Base-by-base conservation (phyloP, 768 basidiomycete genomes). In the Suillus subaureus region DNA sequence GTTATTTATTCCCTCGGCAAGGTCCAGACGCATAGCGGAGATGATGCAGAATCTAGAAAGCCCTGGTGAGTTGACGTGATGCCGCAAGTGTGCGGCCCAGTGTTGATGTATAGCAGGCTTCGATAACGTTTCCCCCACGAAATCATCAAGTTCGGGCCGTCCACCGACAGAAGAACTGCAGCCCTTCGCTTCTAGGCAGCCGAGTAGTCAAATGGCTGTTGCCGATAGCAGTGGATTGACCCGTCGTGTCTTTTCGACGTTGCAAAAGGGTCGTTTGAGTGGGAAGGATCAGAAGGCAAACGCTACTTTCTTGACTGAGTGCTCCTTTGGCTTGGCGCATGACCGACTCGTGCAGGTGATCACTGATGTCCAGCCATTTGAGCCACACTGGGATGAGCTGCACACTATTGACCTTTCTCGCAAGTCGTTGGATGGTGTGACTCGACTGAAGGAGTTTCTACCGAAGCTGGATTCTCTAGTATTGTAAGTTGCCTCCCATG, bases 241-340 rank as follows among this genome's bases (percentile, higher is more conserved):
- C 56, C 79, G 81, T 28, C 79, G 83, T 18, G 72, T 78, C 5
- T 84, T 82, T 66, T 84, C 86, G 16, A 76, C 79, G 62, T 81
- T 83, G 26, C 81, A 79, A 45, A 79, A 77, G 35, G 79, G 78
- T 69, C 79, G 75, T 45, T 70, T 71, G 45, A 77, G 77, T 61
- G 74, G 72, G 62, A 76, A 68, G 72, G 75, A 67, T 72, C 73
- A 69, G 60, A 64, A 66, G 70, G 72, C 64, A 71, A 82, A 90
- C 68, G 84, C 82, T 11, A 91, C 90, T 1, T 97, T 91, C 80
- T 81, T 99, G 68, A 99, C 97, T 13, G 96, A 99, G 74, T 98
- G 96, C 74, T 98, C 96, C 49, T 99, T 99, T 74, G 94, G 87
- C 18, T 89, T 98, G 52, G 86, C 95, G n/a, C 93, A 94, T 71